A percentile compares a stretch with the other conserved stretches of the same genome.
Evolutionary conservation across 306 rosid species (phyloP).

Genomic region (Quercus agrifolia): DNA sequence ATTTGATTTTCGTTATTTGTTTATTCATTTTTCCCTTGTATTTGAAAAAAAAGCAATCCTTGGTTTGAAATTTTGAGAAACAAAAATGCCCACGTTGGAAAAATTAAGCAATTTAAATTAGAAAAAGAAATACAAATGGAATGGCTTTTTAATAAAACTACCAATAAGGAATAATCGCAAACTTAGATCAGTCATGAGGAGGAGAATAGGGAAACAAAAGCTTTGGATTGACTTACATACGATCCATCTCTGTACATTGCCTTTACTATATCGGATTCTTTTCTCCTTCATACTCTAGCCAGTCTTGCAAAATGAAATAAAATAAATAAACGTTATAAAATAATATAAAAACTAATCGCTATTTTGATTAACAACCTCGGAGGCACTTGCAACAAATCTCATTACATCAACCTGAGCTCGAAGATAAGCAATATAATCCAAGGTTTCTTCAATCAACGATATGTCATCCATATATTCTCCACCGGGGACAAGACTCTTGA

Average conservation of each 20-base stretch:
- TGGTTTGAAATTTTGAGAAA: not conserved
- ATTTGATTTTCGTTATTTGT: no score
- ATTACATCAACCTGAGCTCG: conserved; percentile 82
- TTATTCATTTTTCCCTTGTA: not conserved
- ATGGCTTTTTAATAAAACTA: not conserved
- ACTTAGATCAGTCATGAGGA: not conserved
- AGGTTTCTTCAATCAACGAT: conserved; percentile 74
- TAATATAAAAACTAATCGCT: not conserved
- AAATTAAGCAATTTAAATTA: not conserved
- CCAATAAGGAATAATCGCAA: not conserved
- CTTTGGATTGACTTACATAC: conserved; percentile 34
- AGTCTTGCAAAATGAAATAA: conserved; percentile 28
- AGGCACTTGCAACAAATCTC: conserved; percentile 53
- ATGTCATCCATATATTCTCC: conserved; percentile 64
- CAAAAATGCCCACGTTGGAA: not conserved
- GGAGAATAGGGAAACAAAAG: conserved; percentile 11
- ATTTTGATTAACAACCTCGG: conserved; percentile 26
- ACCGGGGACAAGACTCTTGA: conserved; percentile 72
- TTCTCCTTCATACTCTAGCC: conserved; percentile 24
- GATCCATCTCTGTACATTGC: conserved; percentile 47
- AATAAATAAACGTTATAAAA: not conserved
- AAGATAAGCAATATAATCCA: conserved; percentile 66
- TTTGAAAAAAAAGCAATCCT: not conserved
- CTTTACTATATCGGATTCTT: conserved; percentile 25
- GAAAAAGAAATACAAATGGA: not conserved